phyloP scores from a whole-genome alignment of 75 land plant genomes.

The Sequoia sempervirens region DNA sequence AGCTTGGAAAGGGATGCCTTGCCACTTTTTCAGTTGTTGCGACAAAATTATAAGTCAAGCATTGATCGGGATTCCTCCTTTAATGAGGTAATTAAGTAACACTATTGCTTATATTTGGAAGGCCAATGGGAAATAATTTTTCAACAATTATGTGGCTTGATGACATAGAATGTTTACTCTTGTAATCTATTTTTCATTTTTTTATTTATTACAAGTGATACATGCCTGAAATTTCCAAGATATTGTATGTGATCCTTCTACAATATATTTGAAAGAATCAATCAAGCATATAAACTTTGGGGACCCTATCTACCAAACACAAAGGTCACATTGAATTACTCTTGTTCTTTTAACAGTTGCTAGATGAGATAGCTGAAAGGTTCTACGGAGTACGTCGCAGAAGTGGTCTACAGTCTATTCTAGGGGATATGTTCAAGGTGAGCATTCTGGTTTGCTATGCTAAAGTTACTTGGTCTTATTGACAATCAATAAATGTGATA shows the following conservation, averaged over 20 bases:
- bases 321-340: not conserved
- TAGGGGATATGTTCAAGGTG: constrained; percentile 93
- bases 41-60: constrained; percentile 64
- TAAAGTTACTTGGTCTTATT: not conserved
- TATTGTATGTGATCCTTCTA: not conserved
- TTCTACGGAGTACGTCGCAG: constrained; percentile 72
- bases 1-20: constrained; percentile 94
- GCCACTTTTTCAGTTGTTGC: constrained; percentile 76
- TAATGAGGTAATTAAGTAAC: constrained; percentile 52
- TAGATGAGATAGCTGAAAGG: constrained; percentile 80
- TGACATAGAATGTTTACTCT: not conserved
- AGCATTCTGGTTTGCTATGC: not conserved
- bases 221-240: not conserved
- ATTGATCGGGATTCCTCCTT: constrained; percentile 72
- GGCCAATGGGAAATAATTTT: not conserved
- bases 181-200: not conserved
- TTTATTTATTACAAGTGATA: not conserved
- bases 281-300: not conserved
- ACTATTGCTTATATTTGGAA: not conserved
- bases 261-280: not conserved
- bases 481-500: not conserved
- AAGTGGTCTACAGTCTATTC: constrained; percentile 73
- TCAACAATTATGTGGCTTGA: not conserved
- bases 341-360: constrained; percentile 34
- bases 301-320: not conserved